These are phyloP conservation scores for Cryphonectria parasitica DNA, from an alignment of 2,329 filamentous ascomycete genomes.

Conservation along the genomic window DNA sequence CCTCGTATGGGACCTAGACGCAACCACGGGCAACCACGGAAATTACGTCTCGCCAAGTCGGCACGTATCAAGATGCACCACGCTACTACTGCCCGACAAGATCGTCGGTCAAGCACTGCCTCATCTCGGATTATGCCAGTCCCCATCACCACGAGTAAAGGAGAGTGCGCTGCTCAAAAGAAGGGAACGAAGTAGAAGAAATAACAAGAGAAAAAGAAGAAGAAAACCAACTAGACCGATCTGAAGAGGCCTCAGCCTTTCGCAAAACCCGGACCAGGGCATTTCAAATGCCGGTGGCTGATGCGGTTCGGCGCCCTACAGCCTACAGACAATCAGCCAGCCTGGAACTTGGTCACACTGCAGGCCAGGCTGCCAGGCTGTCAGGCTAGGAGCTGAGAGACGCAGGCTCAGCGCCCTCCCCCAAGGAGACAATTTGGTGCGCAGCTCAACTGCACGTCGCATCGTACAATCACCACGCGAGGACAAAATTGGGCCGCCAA, in stretches of 20 bases:
- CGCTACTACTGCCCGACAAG: neutral
- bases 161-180: neutral
- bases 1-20: neutral
- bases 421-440: neutral
- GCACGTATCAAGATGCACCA: neutral
- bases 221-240: neutral
- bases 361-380: slow-evolving; percentile 2
- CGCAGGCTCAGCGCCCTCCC: neutral
- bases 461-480: neutral
- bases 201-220: neutral
- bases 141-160: neutral
- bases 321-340: neutral
- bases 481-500: neutral
- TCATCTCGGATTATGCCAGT: neutral
- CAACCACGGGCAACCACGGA: neutral
- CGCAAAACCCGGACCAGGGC: neutral
- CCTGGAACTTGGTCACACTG: slow-evolving; percentile 6
- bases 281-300: slow-evolving; percentile 7
- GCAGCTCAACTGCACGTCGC: neutral
- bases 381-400: neutral
- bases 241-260: slow-evolving; percentile 4
- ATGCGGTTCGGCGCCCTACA: neutral
- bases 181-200: neutral
- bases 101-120: slow-evolving; percentile 14
- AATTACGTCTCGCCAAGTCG: slow-evolving; percentile 1